phyloP scores from a whole-genome alignment of 2,329 filamentous ascomycete genomes.

The Phialocephala subalpina region DNA sequence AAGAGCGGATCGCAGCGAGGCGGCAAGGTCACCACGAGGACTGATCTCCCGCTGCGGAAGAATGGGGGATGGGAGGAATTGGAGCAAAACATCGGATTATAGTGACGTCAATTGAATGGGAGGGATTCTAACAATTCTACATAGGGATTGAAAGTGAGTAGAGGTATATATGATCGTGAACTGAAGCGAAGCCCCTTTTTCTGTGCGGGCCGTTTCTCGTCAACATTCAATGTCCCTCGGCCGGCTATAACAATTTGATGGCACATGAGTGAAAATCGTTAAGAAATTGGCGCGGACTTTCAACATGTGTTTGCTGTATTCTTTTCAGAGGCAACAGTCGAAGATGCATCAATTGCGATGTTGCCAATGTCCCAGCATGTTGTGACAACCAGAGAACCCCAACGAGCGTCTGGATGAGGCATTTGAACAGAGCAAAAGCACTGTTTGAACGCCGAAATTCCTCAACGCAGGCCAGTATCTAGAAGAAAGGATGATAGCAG shows the following conservation, averaged over 20 bases:
- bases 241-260: not conserved
- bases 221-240: not conserved
- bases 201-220: not conserved
- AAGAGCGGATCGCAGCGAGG: slow-evolving; percentile 3
- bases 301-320: too few relatives aligned
- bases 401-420: not conserved
- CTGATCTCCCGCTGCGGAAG: not conserved
- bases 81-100: not conserved
- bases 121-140: too few relatives aligned
- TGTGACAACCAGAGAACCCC: too few relatives aligned
- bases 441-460: too few relatives aligned
- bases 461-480: too few relatives aligned
- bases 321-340: too few relatives aligned
- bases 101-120: not conserved
- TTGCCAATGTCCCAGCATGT: too few relatives aligned
- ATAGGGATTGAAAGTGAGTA: too few relatives aligned
- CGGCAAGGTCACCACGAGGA: slow-evolving; percentile 2
- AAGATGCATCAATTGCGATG: too few relatives aligned
- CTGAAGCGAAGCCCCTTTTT: not conserved
- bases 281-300: too few relatives aligned
- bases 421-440: not conserved
- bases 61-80: not conserved
- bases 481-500: not conserved
- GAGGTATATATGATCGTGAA: not conserved
- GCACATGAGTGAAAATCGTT: too few relatives aligned